Base-by-base conservation (phyloP, 1,284 basidiomycete species). In the Dichomitus squalens region DNA sequence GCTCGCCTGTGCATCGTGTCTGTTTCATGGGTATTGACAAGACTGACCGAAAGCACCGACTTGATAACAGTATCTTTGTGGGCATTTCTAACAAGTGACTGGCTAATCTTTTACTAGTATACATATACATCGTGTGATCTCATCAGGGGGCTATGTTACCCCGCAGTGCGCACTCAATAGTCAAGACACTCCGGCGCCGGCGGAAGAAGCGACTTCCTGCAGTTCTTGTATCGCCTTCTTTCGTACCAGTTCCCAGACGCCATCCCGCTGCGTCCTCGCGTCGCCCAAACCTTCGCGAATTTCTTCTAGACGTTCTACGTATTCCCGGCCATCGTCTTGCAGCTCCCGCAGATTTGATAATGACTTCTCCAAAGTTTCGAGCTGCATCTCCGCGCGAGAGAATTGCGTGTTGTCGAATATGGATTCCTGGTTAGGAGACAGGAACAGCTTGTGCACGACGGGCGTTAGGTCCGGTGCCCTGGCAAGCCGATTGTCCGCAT, bases 261-360 rank as follows among this genome's bases (percentile, higher is more conserved):
- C 77, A 68, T 87, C 79, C 58, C 90, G 77, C 68, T 92, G 88
- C 4, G 80, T 81, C 52, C 84, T 75, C 41, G 86, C 79, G 63
- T 88, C 85, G 3, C 91, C 91, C 51, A 92, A 70, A 1, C 83
- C 83, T 64, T 93, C 90, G 50, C 91, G 74, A 53, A 93, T 90
- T 69, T 93, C 90, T 64, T 88, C 83, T 55, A 93, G 70, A 25
- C 90, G 81, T 66, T 92, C 91, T 4, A 86, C 83, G 68, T 92
- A 93, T 70, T 93, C 90, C 47, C 90, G 78, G 4, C 86, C 87
- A 65, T 93, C 91, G 67, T 93, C 91, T 66, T 90, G 86, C 16
- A 93, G 74, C 64, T 93, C 90, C 49, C 87, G 81, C 49, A 93
- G 71, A 3, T 82, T 79, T 9, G 85, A 82, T 39, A 93, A 65